These are phyloP conservation scores for Cymbopogon citratus DNA, from an alignment of 176 grass and related monocot species.

Conservation along the genomic window DNA sequence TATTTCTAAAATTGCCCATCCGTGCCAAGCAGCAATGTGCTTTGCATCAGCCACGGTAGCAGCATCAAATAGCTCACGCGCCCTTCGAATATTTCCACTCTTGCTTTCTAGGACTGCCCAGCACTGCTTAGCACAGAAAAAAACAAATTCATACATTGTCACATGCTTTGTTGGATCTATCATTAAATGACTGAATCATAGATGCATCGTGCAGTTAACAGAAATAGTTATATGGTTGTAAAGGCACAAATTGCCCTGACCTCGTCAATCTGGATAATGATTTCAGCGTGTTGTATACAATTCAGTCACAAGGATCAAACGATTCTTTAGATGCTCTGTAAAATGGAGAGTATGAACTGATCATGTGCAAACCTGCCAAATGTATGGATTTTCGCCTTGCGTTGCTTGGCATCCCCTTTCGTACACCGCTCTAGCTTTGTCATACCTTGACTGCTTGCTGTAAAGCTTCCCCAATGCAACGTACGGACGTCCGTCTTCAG, in stretches of 20 bases:
- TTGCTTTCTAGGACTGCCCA: conserved; percentile 98
- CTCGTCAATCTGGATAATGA: not conserved
- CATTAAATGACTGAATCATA: not conserved
- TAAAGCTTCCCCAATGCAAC: conserved; percentile 87
- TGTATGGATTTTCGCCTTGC: conserved; percentile 91
- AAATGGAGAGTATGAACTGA: not conserved
- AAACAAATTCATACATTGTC: not conserved
- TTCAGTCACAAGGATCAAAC: not conserved
- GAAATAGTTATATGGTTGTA: not conserved
- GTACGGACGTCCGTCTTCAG: conserved; percentile 90
- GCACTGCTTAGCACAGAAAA: conserved; percentile 57
- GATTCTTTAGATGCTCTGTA: no score
- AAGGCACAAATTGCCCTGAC: not conserved
- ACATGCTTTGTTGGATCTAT: not conserved
- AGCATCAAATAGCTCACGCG: conserved; percentile 95
- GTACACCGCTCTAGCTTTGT: conserved; percentile 80
- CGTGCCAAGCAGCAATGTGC: conserved; percentile 89
- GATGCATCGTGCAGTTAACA: not conserved
- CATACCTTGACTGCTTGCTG: conserved; percentile 69
- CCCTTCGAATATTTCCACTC: conserved; percentile 67
- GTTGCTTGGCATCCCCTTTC: conserved; percentile 96
- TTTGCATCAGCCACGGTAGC: conserved; percentile 85
- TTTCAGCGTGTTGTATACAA: not conserved
- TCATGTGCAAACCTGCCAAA: conserved; percentile 77
- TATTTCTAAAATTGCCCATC: conserved; percentile 96